phyloP scores from a whole-genome alignment of 176 grass and related monocot species.

The Poa pratensis region DNA sequence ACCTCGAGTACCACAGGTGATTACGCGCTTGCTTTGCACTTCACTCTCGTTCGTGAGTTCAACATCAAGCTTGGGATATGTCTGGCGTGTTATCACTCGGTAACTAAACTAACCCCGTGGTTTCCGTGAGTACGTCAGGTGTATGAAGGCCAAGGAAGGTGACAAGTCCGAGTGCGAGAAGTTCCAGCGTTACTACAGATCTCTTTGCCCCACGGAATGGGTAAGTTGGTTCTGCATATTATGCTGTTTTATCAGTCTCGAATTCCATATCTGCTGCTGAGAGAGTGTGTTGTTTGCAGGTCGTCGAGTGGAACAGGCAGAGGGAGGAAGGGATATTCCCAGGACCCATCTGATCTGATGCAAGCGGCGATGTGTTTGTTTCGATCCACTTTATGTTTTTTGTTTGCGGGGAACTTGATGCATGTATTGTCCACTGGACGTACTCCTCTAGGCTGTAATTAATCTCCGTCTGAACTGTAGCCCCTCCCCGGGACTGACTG shows the following conservation, averaged over 20 bases:
- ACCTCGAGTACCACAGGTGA: conserved; percentile 59
- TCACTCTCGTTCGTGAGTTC: not conserved
- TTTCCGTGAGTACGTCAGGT: not conserved
- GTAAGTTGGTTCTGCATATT: not conserved
- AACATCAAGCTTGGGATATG: not conserved
- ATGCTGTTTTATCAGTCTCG: not conserved
- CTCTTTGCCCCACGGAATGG: not conserved
- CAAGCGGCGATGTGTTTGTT: too few relatives aligned
- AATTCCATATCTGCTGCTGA: not conserved
- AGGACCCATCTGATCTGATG: not conserved
- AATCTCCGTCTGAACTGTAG: too few relatives aligned
- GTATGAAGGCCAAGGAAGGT: conserved; percentile 4
- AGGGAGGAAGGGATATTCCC: conserved; percentile 18
- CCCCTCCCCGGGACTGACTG: too few relatives aligned
- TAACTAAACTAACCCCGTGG: too few relatives aligned
- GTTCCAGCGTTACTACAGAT: not conserved
- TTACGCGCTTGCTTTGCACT: not conserved
- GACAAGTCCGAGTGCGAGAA: not conserved
- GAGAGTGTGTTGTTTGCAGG: not conserved
- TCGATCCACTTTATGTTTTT: too few relatives aligned
- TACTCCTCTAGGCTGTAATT: too few relatives aligned
- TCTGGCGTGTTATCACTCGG: not conserved
- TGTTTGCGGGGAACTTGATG: too few relatives aligned
- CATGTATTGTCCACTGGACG: too few relatives aligned
- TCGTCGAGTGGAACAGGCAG: conserved; percentile 5